Percentiles rank a stretch among this genome's conserved stretches.
Conservation (phyloP, 768 basidiomycete species). For the Serendipita sp. region DNA sequence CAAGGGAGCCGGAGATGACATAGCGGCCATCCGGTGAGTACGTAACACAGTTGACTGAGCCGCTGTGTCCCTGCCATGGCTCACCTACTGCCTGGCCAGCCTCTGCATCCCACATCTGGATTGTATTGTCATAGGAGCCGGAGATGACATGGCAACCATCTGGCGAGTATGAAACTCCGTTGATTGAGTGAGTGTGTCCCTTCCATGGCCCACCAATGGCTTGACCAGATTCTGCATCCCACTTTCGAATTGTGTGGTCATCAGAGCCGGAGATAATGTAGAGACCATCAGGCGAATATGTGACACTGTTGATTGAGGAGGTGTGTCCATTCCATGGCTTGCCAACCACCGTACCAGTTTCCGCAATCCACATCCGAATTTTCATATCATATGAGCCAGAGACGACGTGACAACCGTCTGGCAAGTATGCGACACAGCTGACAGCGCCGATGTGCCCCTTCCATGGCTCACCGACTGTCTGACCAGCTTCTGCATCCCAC, state of each 20-base stretch:
- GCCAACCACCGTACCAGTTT: slow-evolving; percentile 12
- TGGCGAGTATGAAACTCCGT: slow-evolving; percentile 12
- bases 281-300: slow-evolving; percentile 17
- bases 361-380: slow-evolving; percentile 8
- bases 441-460: not conserved
- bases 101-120: slow-evolving; percentile 28
- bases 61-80: slow-evolving; percentile 16
- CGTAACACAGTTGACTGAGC: not conserved
- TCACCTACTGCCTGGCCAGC: slow-evolving; percentile 23
- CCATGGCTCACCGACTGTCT: not conserved
- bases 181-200: not conserved
- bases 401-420: not conserved
- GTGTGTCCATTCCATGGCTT: too few species aligned
- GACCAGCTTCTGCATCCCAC: slow-evolving; percentile 20
- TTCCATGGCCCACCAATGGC: not conserved
- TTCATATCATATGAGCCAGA: not conserved
- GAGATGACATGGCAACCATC: slow-evolving; percentile 27
- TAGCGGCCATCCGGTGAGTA: slow-evolving; percentile 23
- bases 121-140: slow-evolving; percentile 27
- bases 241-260: not conserved
- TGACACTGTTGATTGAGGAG: slow-evolving; percentile 27
- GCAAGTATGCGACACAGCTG: not conserved
- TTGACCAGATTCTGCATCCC: slow-evolving; percentile 4
- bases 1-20: slow-evolving; percentile 23
- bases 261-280: not conserved